A percentile compares a stretch with the other conserved stretches of the same genome.
These are phyloP conservation scores for Myxozyma monticola DNA, from an alignment of 805 yeast genomes.

Conservation along the genomic window DNA sequence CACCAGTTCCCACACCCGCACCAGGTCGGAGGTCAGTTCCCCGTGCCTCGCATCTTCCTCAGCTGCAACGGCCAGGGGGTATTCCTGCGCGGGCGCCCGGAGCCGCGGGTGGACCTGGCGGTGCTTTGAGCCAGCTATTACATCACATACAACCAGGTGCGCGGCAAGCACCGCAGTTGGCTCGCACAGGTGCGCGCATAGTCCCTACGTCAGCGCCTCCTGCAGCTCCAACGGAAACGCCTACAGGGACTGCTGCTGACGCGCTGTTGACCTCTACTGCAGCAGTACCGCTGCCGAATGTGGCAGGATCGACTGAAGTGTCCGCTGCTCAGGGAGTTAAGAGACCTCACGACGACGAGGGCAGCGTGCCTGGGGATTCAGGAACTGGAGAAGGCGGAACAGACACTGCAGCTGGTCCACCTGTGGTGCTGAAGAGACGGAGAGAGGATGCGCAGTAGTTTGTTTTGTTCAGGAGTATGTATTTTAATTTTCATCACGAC, in stretches of 20 bases:
- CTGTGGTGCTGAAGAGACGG: conserved; percentile 24
- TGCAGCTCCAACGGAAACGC: not conserved
- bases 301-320: not conserved
- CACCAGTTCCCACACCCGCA: too few species aligned
- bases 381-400: conserved; percentile 5
- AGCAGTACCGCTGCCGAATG: not conserved
- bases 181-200: conserved; percentile 5
- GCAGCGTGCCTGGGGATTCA: not conserved
- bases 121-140: conserved; percentile 9
- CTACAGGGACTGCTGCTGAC: conserved; percentile 3
- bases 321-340: conserved; percentile 9
- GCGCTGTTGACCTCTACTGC: too few species aligned
- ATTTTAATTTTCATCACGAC: too few species aligned
- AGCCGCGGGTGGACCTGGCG: not conserved
- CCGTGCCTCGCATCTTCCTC: conserved; percentile 23
- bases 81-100: conserved; percentile 6
- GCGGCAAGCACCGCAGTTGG: conserved; percentile 6
- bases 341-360: conserved; percentile 14
- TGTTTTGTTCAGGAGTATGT: too few species aligned
- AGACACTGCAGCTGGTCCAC: conserved; percentile 7
- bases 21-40: too few species aligned
- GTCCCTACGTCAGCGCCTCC: conserved; percentile 1
- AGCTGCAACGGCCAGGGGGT: conserved; percentile 23
- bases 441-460: conserved; percentile 24
- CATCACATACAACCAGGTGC: conserved; percentile 2